These are phyloP conservation scores for Centella asiatica DNA, from an alignment of 129 eudicot species.

Conservation along the genomic window DNA sequence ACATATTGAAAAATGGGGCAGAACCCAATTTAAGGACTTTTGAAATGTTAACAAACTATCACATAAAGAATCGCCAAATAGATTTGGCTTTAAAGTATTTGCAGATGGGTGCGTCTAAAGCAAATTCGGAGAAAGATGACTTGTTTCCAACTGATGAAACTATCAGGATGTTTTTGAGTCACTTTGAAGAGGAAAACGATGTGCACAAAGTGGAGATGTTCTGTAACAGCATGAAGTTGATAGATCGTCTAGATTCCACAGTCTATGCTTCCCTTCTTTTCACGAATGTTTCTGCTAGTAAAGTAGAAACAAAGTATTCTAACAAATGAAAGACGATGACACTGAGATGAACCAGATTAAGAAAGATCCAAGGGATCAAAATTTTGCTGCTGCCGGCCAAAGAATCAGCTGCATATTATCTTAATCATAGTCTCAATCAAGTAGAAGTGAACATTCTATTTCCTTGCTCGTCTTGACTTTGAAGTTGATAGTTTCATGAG, in stretches of 20 bases:
- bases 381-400: too few species aligned
- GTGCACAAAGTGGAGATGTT: slow-evolving; percentile 24
- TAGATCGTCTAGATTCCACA: slow-evolving; percentile 26
- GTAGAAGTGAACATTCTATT: too few species aligned
- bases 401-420: too few species aligned
- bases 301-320: not conserved
- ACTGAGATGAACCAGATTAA: not conserved
- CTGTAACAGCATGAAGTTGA: slow-evolving; percentile 31
- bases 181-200: slow-evolving; percentile 34
- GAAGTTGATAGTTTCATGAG: too few species aligned
- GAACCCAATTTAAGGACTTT: slow-evolving; percentile 29
- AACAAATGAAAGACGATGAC: not conserved
- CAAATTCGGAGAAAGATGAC: slow-evolving; percentile 3
- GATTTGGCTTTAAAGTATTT: slow-evolving; percentile 33
- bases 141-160: slow-evolving; percentile 38
- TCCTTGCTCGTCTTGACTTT: too few species aligned
- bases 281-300: slow-evolving; percentile 4
- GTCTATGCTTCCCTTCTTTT: slow-evolving; percentile 22
- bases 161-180: slow-evolving; percentile 18
- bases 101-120: slow-evolving; percentile 29
- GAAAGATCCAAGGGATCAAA: not conserved
- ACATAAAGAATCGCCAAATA: slow-evolving; percentile 19
- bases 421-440: too few species aligned
- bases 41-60: slow-evolving; percentile 14
- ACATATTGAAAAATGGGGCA: slow-evolving; percentile 9